Base-by-base conservation (phyloP, 306 rosid species). In the Gleditsia sinensis region DNA sequence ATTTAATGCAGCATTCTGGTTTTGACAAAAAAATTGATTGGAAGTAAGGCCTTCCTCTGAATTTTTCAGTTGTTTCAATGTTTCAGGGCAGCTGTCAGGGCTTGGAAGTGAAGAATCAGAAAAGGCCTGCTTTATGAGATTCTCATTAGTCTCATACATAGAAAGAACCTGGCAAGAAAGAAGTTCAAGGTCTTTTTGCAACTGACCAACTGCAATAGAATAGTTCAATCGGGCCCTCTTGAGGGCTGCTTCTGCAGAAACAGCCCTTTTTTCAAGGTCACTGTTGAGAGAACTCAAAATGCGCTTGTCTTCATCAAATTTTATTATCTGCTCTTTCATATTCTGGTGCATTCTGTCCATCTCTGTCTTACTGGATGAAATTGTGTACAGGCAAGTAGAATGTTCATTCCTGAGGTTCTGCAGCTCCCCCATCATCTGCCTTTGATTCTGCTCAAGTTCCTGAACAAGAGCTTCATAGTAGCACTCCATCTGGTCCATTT, bases 401-500 rank as follows among this genome's bases (percentile, higher is more conserved):
- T 95, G 99, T 80, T 90, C 99, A 72, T 82, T 92, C 77, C 96
- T 81, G 63, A 95, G 91, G 85, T 70, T 92, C 88, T 95, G 98
- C 88, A 95, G 82, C 86, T 95, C 98, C 58, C 83, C 98, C 88
- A 95, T 86, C 96, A 95, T 83, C 88, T 85, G 96, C 77, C 98
- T 84, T 77, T 95, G 99, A 76, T 77, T 95, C 88, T 90, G 98
- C 88, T 95, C 99, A 75, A 95, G 96, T 80, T 95, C 99, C 77
- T 90, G 97, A 75, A 95, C 86, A 55, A 95, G 96, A 85, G 98
- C 97, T 88, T 95, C 99, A 55, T 95, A 95, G 80, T 95, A 95
- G 88, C 98, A 92, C 84, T 95, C 99, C 99, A 95, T 95, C 92
- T 92, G 98, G 77, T 88, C 99, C 91, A 91, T 93, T 90, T 95